Evolutionary conservation across 305 asterid genomes (phyloP), one percentile per base, ranked within the genome.

Genomic region (Caryopteris hybrid): DNA sequence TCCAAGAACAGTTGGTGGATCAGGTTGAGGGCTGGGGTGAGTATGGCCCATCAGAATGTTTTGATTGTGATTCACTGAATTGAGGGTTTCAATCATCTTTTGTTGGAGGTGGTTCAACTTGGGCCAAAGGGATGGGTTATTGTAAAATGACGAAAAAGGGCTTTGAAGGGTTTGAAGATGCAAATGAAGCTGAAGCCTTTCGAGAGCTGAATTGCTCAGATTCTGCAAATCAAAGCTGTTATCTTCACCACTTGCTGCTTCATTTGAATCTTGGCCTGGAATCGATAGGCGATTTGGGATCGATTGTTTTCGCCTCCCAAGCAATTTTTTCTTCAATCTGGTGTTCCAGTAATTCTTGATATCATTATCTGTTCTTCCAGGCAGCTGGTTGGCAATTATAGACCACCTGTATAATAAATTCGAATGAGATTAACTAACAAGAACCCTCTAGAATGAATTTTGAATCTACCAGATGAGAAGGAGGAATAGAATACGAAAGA

Each of bases 311-410:
- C 86, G 76, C 73, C 84, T 57, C 52, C 92, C 92, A 0, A 85
- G 69, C 22, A 88, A 45, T 17, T 88, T 88, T 53, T 88, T 85
- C 82, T 88, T 88, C 64, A 88, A 62, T 47, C 81, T 70, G 0
- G 92, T 85, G 79, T 88, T 88, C 95, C 95, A 88, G 64, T 88
- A 88, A 66, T 88, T 88, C 79, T 88, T 88, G 78, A 88, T 85
- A 60, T 87, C 95, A 12, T 87, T 87, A 18, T 87, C 95, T 5
- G 95, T 87, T 69, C 95, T 77, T 72, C 94, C 94, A 0, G 94
- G 94, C 41, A 87, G 68, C 64, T 86, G 93, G 2, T 89, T 89
- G 3, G 92, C 94, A 36, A 87, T 87, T 71, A 87, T 78, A 0
- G 95, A 88, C 95, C 95, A 88, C 81, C 95, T 88, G 31, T 8